Base-by-base conservation (phyloP, 139 green algal genomes). In the Mesotaenium endlicherianum region DNA sequence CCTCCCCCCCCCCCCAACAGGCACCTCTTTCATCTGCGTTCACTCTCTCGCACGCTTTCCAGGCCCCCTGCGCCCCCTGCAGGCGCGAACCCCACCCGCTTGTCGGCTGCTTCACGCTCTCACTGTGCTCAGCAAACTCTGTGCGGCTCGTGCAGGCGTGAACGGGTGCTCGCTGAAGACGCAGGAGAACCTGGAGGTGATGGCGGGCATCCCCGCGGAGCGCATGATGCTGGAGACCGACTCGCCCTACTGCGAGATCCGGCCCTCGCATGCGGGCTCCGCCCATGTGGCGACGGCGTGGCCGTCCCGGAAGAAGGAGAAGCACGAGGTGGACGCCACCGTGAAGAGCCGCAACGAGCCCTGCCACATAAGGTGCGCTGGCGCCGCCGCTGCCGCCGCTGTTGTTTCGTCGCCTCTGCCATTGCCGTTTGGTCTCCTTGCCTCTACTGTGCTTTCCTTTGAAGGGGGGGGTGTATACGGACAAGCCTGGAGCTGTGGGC, bases 331-430 rank as follows among this genome's bases (percentile, higher is more conserved):
- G 14, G 75, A 44, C 0, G 74, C 57, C 36, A 84, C 91, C 31
- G 92, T 97, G 36, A 97, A 97, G 89, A 89, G 92, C n/a, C 83
- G 94, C 14, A 97, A 95, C 76, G 94, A 97, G 89, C 94, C 94
- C 1, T 93, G 89, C 82, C 94, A 91, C 80, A 91, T 96, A 30
- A 57, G 82, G 82, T 88, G 41, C 5, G 71, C 17, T 1, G 11
- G 5, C 3, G 11, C 4, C n/a, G 6, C 6, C 67, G 45, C 38
- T 44, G 3, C 3, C 31, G 5, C 14, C 17, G 31, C 31, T 44
- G 4, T 44, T 75, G 31, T 6, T 50, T 50, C 14, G 36, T 6
- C 34, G 6, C 34, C 3, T 50, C 45, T 3, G 20, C 4, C 38
- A 39, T 59, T 8, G 1, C 17, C 2, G 44, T 36, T 14, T 1